phyloP scores from a whole-genome alignment of 176 grass and related monocot species.

The Alloteropsis semialata region DNA sequence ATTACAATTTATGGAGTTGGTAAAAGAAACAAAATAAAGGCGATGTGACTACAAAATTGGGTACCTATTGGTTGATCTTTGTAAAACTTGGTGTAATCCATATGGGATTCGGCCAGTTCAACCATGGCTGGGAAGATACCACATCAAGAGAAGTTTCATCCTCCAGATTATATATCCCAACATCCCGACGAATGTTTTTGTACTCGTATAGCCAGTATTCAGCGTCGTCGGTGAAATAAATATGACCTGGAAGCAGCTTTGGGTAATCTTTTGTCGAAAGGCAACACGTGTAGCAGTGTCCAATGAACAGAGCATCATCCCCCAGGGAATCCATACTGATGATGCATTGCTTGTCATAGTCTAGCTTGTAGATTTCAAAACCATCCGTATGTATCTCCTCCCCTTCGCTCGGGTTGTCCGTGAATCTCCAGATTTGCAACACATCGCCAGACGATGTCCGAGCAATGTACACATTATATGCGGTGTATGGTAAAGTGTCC shows the following conservation, averaged over 20 bases:
- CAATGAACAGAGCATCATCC: background rate
- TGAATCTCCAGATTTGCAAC: background rate
- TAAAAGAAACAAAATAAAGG: too few relatives aligned
- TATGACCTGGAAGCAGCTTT: background rate
- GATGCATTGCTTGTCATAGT: background rate
- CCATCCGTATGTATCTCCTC: background rate
- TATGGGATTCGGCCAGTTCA: slow-evolving; percentile 6
- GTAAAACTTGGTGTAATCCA: slow-evolving; percentile 10
- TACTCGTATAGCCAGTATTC: background rate
- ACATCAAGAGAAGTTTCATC: background rate
- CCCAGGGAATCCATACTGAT: background rate
- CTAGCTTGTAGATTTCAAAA: background rate
- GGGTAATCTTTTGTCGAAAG: background rate
- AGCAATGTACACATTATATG: background rate
- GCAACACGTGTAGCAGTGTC: background rate
- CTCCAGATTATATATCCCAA: background rate
- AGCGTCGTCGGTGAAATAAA: background rate
- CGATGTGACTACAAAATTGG: background rate
- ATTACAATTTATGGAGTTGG: too few relatives aligned
- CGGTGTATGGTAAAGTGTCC: background rate
- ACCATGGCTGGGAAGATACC: background rate
- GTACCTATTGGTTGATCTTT: background rate
- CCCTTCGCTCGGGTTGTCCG: background rate
- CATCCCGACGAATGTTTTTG: background rate
- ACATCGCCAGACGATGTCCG: background rate